Evolutionary conservation across 306 rosid species (phyloP).

Genomic region (Trichosanthes truncata): DNA sequence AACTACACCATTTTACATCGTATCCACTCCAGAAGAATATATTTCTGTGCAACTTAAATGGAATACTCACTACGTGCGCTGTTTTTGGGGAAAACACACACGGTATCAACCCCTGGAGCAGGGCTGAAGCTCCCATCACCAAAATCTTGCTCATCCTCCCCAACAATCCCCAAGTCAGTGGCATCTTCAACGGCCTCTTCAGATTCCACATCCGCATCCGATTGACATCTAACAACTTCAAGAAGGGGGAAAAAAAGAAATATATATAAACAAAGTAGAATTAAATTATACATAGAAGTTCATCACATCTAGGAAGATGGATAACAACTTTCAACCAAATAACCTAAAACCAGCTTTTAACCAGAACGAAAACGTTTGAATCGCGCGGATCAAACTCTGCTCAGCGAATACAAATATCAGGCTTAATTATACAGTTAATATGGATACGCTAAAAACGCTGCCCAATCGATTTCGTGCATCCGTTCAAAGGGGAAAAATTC

Average conservation of each 20-base stretch:
- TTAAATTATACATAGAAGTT: background rate
- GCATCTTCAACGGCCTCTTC: conserved; percentile 45
- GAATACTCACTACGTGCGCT: conserved; percentile 45
- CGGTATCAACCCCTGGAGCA: conserved; percentile 69
- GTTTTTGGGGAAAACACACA: conserved; percentile 70
- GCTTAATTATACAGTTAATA: background rate
- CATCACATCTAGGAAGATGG: background rate
- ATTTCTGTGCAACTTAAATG: background rate
- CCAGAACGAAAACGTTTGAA: background rate
- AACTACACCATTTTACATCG: background rate
- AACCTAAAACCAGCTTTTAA: background rate
- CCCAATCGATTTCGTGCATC: background rate
- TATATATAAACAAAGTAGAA: background rate
- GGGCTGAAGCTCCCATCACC: conserved; percentile 51
- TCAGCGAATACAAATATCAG: background rate
- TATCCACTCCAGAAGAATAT: background rate
- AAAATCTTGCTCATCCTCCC: conserved; percentile 65
- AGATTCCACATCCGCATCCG: conserved; percentile 36
- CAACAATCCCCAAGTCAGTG: conserved; percentile 68
- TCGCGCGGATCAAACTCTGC: background rate
- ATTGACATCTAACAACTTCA: conserved; percentile 68
- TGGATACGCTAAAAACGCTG: background rate
- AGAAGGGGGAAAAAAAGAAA: conserved; percentile 8
- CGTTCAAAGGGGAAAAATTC: background rate
- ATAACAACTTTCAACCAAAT: background rate